Conservation (phyloP, 1,284 basidiomycete species). For the Pseudozyma sp. region DNA sequence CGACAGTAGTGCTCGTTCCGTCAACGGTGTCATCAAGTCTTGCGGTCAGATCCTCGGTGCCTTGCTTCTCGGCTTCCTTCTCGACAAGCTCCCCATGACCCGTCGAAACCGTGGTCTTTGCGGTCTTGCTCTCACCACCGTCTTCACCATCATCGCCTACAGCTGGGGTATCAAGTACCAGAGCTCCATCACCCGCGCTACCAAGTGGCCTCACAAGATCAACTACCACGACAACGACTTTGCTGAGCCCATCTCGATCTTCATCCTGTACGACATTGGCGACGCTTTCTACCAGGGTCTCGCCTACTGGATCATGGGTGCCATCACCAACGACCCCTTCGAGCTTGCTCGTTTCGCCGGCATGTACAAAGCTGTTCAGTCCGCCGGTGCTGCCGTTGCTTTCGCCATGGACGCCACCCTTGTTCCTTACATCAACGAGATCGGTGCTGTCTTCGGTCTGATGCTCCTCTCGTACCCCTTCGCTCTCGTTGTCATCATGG, state of each 20-base stretch:
- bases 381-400: slow-evolving; percentile 50
- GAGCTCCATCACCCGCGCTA: slow-evolving; percentile 45
- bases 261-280: slow-evolving; percentile 32
- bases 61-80: slow-evolving; percentile 28
- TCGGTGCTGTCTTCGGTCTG: slow-evolving; percentile 35
- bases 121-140: slow-evolving; percentile 22
- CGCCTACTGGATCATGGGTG: slow-evolving; percentile 56
- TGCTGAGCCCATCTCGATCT: slow-evolving; percentile 37
- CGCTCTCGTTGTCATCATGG: slow-evolving; percentile 24
- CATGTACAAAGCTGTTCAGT: slow-evolving; percentile 57
- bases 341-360: slow-evolving; percentile 57
- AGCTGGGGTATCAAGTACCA: slow-evolving; percentile 39
- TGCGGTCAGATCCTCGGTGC: slow-evolving; percentile 31
- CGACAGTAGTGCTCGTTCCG: slow-evolving; percentile 17
- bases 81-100: slow-evolving; percentile 48
- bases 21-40: slow-evolving; percentile 39
- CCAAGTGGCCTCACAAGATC: slow-evolving; percentile 31
- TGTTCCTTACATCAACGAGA: slow-evolving; percentile 40
- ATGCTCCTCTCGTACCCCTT: slow-evolving; percentile 36
- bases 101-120: slow-evolving; percentile 31
- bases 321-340: slow-evolving; percentile 58
- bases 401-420: slow-evolving; percentile 47
- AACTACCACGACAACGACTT: slow-evolving; percentile 30
- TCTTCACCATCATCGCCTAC: slow-evolving; percentile 33
- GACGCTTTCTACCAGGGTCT: slow-evolving; percentile 48